Evolutionary conservation across 2,329 filamentous ascomycete genomes (phyloP).

Genomic region (Colletotrichum sp.): DNA sequence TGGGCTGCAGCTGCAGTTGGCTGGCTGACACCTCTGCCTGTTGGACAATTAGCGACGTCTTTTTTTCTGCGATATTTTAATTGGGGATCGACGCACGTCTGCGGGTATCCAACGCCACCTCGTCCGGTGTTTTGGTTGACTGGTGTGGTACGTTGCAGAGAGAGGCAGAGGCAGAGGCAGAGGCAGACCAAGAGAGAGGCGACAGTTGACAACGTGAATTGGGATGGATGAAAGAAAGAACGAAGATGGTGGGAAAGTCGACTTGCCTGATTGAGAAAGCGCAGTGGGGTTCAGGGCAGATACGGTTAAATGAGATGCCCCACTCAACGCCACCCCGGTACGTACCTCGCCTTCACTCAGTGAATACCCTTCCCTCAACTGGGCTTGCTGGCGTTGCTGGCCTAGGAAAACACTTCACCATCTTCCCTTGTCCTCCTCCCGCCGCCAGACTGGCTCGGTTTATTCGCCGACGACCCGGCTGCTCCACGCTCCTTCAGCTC

Average conservation of each 20-base stretch:
- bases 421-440: background rate
- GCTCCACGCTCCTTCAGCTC: background rate
- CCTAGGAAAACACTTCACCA: background rate
- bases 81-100: constrained; percentile 7
- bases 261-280: background rate
- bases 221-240: background rate
- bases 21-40: background rate
- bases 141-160: background rate
- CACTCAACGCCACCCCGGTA: background rate
- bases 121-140: constrained; percentile 1
- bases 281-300: background rate
- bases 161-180: background rate
- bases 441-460: constrained; percentile 1
- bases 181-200: background rate
- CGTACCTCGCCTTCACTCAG: background rate
- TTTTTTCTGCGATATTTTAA: background rate
- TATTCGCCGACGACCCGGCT: constrained; percentile 4
- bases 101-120: constrained; percentile 1
- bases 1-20: constrained; percentile 8
- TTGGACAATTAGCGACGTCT: background rate
- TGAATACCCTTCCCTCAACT: background rate
- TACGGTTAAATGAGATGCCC: constrained; percentile 21
- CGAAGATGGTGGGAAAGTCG: background rate
- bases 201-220: background rate
- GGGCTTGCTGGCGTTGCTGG: background rate